Base-by-base conservation (phyloP, 441 rosid genomes). In the Adansonia gregorii region DNA sequence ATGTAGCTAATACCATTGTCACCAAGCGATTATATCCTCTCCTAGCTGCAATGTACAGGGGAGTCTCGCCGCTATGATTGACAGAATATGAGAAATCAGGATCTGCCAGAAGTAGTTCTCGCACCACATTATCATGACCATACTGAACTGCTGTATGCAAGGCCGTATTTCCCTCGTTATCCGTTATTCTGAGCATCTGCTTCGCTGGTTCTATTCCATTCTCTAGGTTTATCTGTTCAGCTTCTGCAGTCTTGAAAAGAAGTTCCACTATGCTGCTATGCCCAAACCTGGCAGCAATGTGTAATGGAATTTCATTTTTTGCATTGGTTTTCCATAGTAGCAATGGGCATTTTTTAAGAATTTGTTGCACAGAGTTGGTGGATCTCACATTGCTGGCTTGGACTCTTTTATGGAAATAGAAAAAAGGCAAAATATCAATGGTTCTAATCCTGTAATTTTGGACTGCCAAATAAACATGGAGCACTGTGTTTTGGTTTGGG, bases 151-250 rank as follows among this genome's bases (percentile, higher is more conserved):
- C 69, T 35, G 20, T 0, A n/a, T 80, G 82, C 9, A 84, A 63
- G 20, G 84, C 75, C 27, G 77, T 78, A 55, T 55, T 19, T n/a
- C 20, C 20, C 22, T 55, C 59, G 3, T 80, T 58, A 52, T 79
- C 78, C 0, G 45, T 59, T 3, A 1, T 19, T 11, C 72, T 45
- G 3, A 67, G 17, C 72, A 67, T 67, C 55, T 67, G 8, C 39
- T 14, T 67, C 0, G 7, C 72, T 11, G 35, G 1, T 24, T 60
- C 41, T 0, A 35, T 66, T 1, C 27, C 70, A 0, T 66, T n/a
- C 49, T 48, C 27, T 79, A 70, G 5, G 78, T 10, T 78, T 8
- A 9, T 63, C 3, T 39, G 55, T 39, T 2, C 39, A 27, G 71
- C 73, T 0, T 49, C 22, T 6, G 66, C 60, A 14, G 22, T 6